Base-by-base conservation (phyloP, 2,329 filamentous ascomycete species). In the Verticillium albo-atrum region DNA sequence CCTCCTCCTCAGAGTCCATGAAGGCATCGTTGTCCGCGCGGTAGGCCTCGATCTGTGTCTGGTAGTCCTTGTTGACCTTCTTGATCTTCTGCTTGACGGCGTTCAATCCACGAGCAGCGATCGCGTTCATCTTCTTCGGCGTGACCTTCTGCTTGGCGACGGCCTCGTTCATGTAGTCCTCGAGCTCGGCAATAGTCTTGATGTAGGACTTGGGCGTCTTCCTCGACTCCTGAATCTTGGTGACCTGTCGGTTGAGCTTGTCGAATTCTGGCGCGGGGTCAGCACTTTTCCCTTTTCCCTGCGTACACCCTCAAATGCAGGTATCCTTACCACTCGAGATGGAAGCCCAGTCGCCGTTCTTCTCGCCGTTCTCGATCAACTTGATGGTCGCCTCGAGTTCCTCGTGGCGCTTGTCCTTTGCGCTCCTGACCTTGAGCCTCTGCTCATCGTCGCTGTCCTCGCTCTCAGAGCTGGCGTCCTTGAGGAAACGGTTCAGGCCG, bases 81-180 rank as follows among this genome's bases (percentile, higher is more conserved):
- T 94, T 93, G 81, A 99, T 92, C 79, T 93, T 93, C 77, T 99
- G 95, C 80, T 97, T 96, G 71, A 98, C 91, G 63, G 93, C 92
- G 75, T 98, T 99, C 71, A 99, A 85, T 70, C 93, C 92, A 78
- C 92, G 91, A 66, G 92, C 90, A 73, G 94, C 96, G 72, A 89
- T 95, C 63, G 93, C 92, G 79, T 97, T 99, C 93, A 98, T 97
- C 85, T 97, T 98, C 87, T 97, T 97, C 64, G 89, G 87, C 2
- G 91, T 90, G 67, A 96, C 90, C 82, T 99, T 99, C 74, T 96
- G 91, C 84, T 97, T 97, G 69, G 92, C 87, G 65, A 96, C 85
- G 26, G 93, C 89, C 81, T 99, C 96, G 73, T 93, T 93, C 83
- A 97, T 90, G 72, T 90, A 87, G 69, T 96, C 93, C 79, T 99